A percentile compares a stretch with the other conserved stretches of the same genome.
phyloP scores from a whole-genome alignment of 1,284 basidiomycete genomes.

The Cutaneotrichosporon sp. region DNA sequence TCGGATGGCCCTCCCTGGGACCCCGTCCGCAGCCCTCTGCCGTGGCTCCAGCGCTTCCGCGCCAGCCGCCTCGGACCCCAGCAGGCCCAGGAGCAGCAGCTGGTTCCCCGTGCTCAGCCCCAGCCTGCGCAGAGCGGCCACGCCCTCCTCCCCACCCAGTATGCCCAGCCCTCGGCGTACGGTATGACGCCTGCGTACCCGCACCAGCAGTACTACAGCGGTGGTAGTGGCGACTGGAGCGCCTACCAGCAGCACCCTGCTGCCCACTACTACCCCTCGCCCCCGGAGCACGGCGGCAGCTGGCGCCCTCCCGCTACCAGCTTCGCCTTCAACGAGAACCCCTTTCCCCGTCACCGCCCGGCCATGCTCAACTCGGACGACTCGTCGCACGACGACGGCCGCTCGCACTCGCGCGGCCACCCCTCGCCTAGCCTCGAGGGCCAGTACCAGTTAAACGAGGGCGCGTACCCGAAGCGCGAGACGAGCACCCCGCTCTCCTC shows the following conservation, averaged over 20 bases:
- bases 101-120: not conserved
- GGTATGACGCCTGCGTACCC: not conserved
- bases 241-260: constrained; percentile 1
- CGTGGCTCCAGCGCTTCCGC: constrained; percentile 1
- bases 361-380: not conserved
- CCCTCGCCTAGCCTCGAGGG: not conserved
- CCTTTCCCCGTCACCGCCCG: not conserved
- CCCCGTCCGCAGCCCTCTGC: constrained; percentile 15
- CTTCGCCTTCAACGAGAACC: not conserved
- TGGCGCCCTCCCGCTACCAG: not conserved
- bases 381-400: not conserved
- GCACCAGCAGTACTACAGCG: not conserved
- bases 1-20: constrained; percentile 22
- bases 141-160: constrained; percentile 4
- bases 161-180: not conserved
- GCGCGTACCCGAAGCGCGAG: not conserved
- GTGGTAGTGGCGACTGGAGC: not conserved
- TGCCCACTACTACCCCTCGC: constrained; percentile 1
- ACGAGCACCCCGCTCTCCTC: constrained; percentile 4
- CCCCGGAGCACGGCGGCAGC: not conserved
- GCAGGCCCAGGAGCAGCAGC: not conserved
- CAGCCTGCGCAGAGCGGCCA: not conserved
- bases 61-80: constrained; percentile 1
- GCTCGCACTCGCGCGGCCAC: not conserved
- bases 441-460: not conserved